Base-by-base conservation (phyloP, 305 asterid species). In the Fraxinus angustifolia region DNA sequence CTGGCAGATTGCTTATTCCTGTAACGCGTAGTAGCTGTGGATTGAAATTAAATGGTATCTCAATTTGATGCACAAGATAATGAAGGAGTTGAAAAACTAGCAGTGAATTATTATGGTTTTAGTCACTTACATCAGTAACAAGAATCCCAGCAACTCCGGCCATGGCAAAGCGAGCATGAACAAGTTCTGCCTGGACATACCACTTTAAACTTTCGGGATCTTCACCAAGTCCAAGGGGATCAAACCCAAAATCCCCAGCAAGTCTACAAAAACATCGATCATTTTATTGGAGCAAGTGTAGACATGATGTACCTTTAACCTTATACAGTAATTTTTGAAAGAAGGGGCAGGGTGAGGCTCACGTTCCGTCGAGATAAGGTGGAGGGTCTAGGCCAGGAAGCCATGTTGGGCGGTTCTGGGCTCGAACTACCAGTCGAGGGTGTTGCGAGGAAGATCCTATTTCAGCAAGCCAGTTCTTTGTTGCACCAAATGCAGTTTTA, bases 301-400 rank as follows among this genome's bases (percentile, higher is more conserved):
- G 6, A 19, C 23, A 48, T 19, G 48, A 45, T 72, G 42, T 56
- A 6, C 68, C 67, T n/a, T 40, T 8, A 31, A 26, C 33, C 72
- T 30, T 16, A 26, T 19, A 68, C 30, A 26, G 33, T 73, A 53
- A 36, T 33, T 75, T 60, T 48, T 8, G 11, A 83, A 70, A 79
- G 1, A 33, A 45, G 81, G 33, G 38, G 62, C n/a, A 23, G 72
- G 17, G 73, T 10, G 56, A 50, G 78, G 73, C 91, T 92, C 86
- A 92, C 97, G 96, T 93, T 91, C 97, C 98, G 79, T 94, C 91
- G 53, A 94, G 97, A 89, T 94, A 88, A 73, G 97, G 78, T 8
- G 98, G 98, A 81, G 97, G 96, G 88, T 93, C 97, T 19, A 93
- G 93, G 33, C 97, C 98, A 5, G 98, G 98, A 30, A 93, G 97